Evolutionary conservation across 176 grass and related monocot species (phyloP).

Genomic region (Musa itinerans): DNA sequence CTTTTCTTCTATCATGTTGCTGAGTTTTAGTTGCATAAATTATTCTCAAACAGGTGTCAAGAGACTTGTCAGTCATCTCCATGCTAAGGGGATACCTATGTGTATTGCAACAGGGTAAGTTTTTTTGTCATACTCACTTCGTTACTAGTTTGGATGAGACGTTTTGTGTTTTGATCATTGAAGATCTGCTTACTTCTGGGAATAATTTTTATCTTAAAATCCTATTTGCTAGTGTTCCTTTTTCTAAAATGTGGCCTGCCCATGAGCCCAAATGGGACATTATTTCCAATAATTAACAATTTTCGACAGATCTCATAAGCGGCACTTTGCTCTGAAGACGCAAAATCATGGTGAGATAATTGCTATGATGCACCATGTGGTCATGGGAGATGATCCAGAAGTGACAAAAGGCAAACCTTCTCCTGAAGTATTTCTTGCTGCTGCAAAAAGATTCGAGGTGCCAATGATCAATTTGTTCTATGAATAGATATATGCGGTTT

Average conservation of each 20-base stretch:
- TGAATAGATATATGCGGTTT: not conserved
- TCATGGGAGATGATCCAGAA: constrained; percentile 80
- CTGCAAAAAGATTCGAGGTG: constrained; percentile 75
- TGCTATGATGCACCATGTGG: constrained; percentile 70
- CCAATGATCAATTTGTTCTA: not conserved
- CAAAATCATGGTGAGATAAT: constrained; percentile 84
- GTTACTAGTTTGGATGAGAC: not conserved
- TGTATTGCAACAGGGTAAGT: constrained; percentile 76
- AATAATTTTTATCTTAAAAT: not conserved
- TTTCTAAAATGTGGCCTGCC: not conserved
- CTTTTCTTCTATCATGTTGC: not conserved
- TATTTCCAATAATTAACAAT: constrained; percentile 3
- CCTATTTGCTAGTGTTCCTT: not conserved
- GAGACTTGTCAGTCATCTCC: constrained; percentile 62
- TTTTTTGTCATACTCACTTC: not conserved
- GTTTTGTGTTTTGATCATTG: not conserved
- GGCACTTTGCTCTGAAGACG: constrained; percentile 76
- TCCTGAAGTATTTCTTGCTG: constrained; percentile 89
- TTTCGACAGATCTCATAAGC: constrained; percentile 56
- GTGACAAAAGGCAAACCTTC: constrained; percentile 86
- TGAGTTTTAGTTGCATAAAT: not conserved
- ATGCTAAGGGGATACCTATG: constrained; percentile 59
- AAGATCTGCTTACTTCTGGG: not conserved
- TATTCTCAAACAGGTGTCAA: constrained; percentile 44
- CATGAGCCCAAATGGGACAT: too few species aligned